Evolutionary conservation across 73 alveolate species (phyloP), one percentile per base, ranked within the genome.

Genomic region (Paramecium sexaurelia): DNA sequence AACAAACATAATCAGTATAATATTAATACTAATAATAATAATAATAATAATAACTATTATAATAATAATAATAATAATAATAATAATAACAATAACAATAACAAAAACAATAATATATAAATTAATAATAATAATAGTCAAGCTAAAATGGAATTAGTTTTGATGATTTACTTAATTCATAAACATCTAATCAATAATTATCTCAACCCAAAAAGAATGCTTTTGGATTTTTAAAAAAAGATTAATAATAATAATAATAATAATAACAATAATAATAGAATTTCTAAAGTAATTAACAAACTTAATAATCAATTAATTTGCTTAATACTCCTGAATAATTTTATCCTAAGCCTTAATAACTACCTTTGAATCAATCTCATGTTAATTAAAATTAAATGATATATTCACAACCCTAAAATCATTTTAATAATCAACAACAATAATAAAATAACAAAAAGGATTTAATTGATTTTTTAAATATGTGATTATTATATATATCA

Each of bases 201-300:
- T 11, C 47, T 8, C 26, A 61, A 61, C 47, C 83, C 20, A 61
- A 61, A 32, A 61, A 61, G 26, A 61, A 61, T 61, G 83, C 83
- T 11, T 61, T 61, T 61, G 83, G 83, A 61, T 61, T 61, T 20
- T 29, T 61, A 61, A 61, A 61, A 61, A 61, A 61, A 61, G 83
- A 61, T 61, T 20, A 20, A 17, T 20, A 20, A 55, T 55, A 55
- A 55, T 26, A 17, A 20, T 45, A 26, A 29, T 57, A 57, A 57
- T 57, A 19, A 55, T 55, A 55, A 55, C 71, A 17, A 20, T 45
- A 26, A 29, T 57, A 57, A 57, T 57, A 19, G 78, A 0, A 39
- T 20, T 13, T 17, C 13, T 51, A 51, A 20, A 51, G 3, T 51
- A 51, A 51, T 51, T 51, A 51, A 51, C 11, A 51, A 35, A 6